Conservation (phyloP, 129 eudicot genomes). For the Daucus carota region DNA sequence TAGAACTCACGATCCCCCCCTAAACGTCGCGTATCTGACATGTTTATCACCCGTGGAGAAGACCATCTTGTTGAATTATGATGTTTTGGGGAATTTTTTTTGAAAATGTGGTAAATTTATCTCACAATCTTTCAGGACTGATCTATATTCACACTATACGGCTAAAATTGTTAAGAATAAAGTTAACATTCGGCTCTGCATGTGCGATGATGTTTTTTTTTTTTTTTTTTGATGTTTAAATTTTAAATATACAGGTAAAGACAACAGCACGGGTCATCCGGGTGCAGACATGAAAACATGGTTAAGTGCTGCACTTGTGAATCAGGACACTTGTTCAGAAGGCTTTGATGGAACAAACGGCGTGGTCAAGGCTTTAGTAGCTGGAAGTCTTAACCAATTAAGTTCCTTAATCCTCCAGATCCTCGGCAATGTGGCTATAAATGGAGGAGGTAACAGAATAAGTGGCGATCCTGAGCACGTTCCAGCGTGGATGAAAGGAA, state of each 20-base stretch:
- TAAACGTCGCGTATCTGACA: no score
- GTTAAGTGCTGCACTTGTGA: slow-evolving; percentile 71
- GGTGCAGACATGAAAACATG: slow-evolving; percentile 67
- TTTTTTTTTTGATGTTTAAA: not conserved
- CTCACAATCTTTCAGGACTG: not conserved
- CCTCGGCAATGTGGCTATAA: slow-evolving; percentile 35
- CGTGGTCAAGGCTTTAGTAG: slow-evolving; percentile 34
- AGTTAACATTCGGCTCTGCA: not conserved
- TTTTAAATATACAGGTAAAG: slow-evolving; percentile 26
- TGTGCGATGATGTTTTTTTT: not conserved
- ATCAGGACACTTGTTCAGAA: slow-evolving; percentile 86
- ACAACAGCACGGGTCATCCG: slow-evolving; percentile 50
- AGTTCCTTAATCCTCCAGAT: slow-evolving; percentile 44
- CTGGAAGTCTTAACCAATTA: slow-evolving; percentile 45
- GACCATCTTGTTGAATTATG: no score
- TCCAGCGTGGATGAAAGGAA: slow-evolving; percentile 9
- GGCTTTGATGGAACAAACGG: slow-evolving; percentile 82
- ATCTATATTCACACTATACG: not conserved
- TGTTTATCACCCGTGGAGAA: no score
- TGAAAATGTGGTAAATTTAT: no score
- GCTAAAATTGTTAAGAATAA: not conserved
- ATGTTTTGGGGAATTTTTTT: no score
- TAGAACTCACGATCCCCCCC: not conserved
- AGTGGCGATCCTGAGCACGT: not conserved
- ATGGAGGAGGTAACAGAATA: not conserved